Evolutionary conservation across 164 flowering plant genomes (phyloP).

Genomic region (Pachysandra terminalis): DNA sequence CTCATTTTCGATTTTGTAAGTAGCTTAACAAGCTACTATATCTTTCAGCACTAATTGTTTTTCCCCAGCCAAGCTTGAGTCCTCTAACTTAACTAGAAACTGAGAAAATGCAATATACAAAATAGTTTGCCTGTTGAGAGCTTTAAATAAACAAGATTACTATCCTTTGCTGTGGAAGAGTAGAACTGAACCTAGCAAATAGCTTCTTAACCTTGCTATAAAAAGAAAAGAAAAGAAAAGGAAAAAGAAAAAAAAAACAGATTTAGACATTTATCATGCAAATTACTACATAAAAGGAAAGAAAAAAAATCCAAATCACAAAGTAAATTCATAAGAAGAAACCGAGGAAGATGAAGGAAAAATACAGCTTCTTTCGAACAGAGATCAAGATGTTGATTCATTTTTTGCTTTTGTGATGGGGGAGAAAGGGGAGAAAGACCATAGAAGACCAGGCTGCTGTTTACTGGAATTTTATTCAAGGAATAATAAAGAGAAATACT

Average conservation of each 20-base stretch:
- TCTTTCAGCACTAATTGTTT: slow-evolving; percentile 8
- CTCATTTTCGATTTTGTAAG: slow-evolving; percentile 4
- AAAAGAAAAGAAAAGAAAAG: no score
- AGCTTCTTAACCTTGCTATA: slow-evolving; percentile 10
- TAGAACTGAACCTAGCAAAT: background rate
- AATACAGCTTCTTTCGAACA: background rate
- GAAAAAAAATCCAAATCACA: background rate
- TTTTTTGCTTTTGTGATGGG: no score
- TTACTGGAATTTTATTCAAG: background rate
- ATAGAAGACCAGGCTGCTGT: no score
- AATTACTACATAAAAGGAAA: background rate
- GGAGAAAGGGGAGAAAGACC: no score
- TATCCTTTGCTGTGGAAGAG: background rate
- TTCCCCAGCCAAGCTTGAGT: slow-evolving; percentile 3
- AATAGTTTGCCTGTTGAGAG: slow-evolving; percentile 13
- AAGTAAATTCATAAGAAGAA: background rate
- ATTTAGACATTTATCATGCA: background rate
- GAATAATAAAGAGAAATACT: background rate
- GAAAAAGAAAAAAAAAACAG: background rate
- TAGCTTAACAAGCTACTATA: slow-evolving; percentile 5
- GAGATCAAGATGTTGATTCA: background rate
- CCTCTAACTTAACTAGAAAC: slow-evolving; percentile 6
- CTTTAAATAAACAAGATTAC: background rate
- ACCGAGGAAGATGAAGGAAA: no score
- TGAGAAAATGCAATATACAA: slow-evolving; percentile 13